Evolutionary conservation across 1,139 yeast genomes (phyloP).

Genomic region (Blastobotrys indianensis): DNA sequence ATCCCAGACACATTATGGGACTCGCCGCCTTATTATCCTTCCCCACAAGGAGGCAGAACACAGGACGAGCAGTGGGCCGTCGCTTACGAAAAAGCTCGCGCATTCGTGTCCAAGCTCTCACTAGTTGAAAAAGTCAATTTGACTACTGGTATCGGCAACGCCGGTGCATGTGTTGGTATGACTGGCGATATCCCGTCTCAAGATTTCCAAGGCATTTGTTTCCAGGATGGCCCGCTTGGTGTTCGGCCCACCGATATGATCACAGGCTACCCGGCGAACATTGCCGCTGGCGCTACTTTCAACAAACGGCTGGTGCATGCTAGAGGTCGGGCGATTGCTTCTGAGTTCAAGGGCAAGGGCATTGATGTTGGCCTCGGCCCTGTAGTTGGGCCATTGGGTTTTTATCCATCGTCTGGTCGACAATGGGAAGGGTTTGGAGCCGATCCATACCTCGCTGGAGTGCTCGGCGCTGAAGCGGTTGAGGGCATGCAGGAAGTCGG

Average conservation of each 20-base stretch:
- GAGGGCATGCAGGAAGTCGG: slow-evolving; percentile 56
- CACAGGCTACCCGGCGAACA: slow-evolving; percentile 54
- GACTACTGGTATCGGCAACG: slow-evolving; percentile 62
- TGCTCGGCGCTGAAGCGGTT: slow-evolving; percentile 48
- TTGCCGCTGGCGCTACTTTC: slow-evolving; percentile 55
- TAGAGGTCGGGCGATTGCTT: slow-evolving; percentile 54
- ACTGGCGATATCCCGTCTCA: slow-evolving; percentile 52
- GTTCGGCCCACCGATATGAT: slow-evolving; percentile 53
- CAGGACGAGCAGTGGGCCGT: slow-evolving; percentile 44
- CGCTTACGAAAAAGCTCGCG: slow-evolving; percentile 52
- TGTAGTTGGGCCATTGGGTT: slow-evolving; percentile 55
- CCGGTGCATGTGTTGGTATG: slow-evolving; percentile 53
- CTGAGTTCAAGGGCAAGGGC: slow-evolving; percentile 51
- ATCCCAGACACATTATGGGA: too few species aligned
- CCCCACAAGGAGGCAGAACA: slow-evolving; percentile 23
- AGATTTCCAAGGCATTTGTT: slow-evolving; percentile 50
- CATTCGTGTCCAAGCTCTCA: slow-evolving; percentile 49
- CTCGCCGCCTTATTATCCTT: slow-evolving; percentile 15
- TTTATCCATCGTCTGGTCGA: slow-evolving; percentile 57
- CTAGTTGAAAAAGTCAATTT: slow-evolving; percentile 55
- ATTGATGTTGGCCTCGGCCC: slow-evolving; percentile 59
- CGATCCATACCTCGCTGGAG: slow-evolving; percentile 61
- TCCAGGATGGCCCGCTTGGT: slow-evolving; percentile 63
- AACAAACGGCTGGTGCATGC: slow-evolving; percentile 47
- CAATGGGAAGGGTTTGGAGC: slow-evolving; percentile 64